phyloP scores from a whole-genome alignment of 2,329 filamentous ascomycete genomes.

The Penicillium rolfsii region DNA sequence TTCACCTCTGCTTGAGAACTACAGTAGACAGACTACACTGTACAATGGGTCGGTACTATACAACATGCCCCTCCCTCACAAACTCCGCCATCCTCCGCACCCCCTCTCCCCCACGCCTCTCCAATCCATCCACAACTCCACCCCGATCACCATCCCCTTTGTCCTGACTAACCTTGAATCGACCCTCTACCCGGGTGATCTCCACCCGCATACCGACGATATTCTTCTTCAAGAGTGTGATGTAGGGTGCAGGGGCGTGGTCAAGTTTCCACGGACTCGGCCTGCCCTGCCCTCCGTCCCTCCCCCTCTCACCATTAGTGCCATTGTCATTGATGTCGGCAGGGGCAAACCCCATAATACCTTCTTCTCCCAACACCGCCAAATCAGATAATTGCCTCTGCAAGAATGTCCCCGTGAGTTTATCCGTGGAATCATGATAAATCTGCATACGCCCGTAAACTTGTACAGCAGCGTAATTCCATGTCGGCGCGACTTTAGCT shows the following conservation, averaged over 20 bases:
- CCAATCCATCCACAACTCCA: slow-evolving; percentile 25
- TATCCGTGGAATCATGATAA: slow-evolving; percentile 11
- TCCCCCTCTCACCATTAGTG: background rate
- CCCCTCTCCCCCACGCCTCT: slow-evolving; percentile 7
- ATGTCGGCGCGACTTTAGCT: slow-evolving; percentile 62
- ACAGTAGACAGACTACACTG: no score
- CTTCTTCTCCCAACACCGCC: slow-evolving; percentile 20
- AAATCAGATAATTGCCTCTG: slow-evolving; percentile 21
- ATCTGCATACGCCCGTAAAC: slow-evolving; percentile 26
- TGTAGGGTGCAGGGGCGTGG: slow-evolving; percentile 25
- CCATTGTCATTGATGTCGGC: background rate
- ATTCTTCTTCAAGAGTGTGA: slow-evolving; percentile 24
- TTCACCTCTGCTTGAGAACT: background rate
- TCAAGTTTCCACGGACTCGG: slow-evolving; percentile 21
- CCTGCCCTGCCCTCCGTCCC: background rate
- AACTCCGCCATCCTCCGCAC: slow-evolving; percentile 25
- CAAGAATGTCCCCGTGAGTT: slow-evolving; percentile 15
- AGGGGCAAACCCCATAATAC: slow-evolving; percentile 20
- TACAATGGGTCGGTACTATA: background rate
- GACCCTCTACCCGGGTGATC: slow-evolving; percentile 25
- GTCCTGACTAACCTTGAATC: slow-evolving; percentile 31
- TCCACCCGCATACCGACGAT: slow-evolving; percentile 26
- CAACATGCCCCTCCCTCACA: slow-evolving; percentile 13
- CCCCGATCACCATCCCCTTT: slow-evolving; percentile 17
- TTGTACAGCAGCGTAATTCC: slow-evolving; percentile 67